A percentile compares a stretch with the other conserved stretches of the same genome.
phyloP scores from a whole-genome alignment of 2,329 filamentous ascomycete species.

The Macrophomina pseudophaseolina region DNA sequence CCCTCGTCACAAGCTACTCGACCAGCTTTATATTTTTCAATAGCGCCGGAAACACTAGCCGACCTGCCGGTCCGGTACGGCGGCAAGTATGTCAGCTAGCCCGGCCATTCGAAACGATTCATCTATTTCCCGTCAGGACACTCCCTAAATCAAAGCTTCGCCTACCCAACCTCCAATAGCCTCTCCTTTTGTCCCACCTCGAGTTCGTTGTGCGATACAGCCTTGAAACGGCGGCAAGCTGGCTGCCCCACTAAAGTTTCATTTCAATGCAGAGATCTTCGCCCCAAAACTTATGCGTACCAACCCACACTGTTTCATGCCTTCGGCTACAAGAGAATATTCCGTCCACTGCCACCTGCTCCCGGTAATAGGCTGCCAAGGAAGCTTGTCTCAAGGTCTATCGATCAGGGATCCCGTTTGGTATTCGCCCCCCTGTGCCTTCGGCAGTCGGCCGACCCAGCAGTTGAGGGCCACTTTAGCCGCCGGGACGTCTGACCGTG shows the following conservation, averaged over 20 bases:
- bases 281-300: slow-evolving; percentile 19
- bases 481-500: slow-evolving; percentile 17
- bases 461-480: slow-evolving; percentile 15
- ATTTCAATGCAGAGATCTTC: slow-evolving; percentile 14
- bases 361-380: neutral
- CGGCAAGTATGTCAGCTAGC: neutral
- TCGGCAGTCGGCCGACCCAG: neutral
- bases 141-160: slow-evolving; percentile 15
- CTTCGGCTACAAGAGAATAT: slow-evolving; percentile 1
- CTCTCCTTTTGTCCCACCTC: neutral
- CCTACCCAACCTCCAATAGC: neutral
- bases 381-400: slow-evolving; percentile 2
- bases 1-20: neutral
- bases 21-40: slow-evolving; percentile 2
- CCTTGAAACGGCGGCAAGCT: slow-evolving; percentile 6
- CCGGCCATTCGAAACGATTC: slow-evolving; percentile 10
- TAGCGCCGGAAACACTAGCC: slow-evolving; percentile 10
- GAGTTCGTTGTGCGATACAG: neutral
- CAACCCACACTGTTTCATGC: neutral
- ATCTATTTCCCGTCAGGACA: neutral
- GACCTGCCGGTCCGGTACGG: slow-evolving; percentile 4
- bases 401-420: neutral
- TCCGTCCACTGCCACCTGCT: neutral
- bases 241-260: slow-evolving; percentile 12
- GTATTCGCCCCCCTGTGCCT: neutral